Base-by-base conservation (phyloP, 2,329 filamentous ascomycete genomes). In the Diaporthe velutina region DNA sequence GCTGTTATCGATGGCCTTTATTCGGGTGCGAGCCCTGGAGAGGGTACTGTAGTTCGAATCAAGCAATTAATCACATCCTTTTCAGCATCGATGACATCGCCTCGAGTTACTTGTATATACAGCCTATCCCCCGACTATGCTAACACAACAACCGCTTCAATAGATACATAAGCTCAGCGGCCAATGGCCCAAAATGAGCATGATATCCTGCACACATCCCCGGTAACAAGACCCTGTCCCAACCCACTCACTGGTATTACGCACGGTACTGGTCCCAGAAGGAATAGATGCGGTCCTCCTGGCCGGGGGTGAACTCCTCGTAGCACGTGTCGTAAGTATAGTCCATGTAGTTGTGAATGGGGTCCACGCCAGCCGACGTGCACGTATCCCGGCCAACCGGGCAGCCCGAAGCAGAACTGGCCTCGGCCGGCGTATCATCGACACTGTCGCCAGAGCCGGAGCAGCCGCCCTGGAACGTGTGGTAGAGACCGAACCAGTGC, bases 401-500 rank as follows among this genome's bases (percentile, higher is more conserved):
- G 79, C 84, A 86, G 28, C 85, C 85, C n/a, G 76, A 78, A 33
- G 80, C 79, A 38, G 80, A 67, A 48, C 76, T 80, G 25, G 79
- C 76, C 78, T 86, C 82, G 33, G 83, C 81, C 5, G 85, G 84
- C 19, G 85, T 87, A 71, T 87, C 85, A 52, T 80, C 74, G 25
- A 86, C 80, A 38, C 75, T 78, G 77, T 87, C 85, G n/a, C 84
- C 84, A 17, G 82, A 81, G 42, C 78, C 79, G 13, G 64, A 28
- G 78, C 84, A 86, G 60, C 81, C 82, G 52, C 83, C 85, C 77
- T 85, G 81, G 81, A 86, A 87, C 72, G 84, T 86, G 77, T 87
- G 85, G 77, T 83, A 82, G 25, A 87, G 80, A 66, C 85, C 84
- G 74, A 86, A 82, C 85, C 84, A 86, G 78, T 86, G 85, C 7